phyloP scores from a whole-genome alignment of 2,329 filamentous ascomycete genomes.

The Rhinocladiella mackenziei region DNA sequence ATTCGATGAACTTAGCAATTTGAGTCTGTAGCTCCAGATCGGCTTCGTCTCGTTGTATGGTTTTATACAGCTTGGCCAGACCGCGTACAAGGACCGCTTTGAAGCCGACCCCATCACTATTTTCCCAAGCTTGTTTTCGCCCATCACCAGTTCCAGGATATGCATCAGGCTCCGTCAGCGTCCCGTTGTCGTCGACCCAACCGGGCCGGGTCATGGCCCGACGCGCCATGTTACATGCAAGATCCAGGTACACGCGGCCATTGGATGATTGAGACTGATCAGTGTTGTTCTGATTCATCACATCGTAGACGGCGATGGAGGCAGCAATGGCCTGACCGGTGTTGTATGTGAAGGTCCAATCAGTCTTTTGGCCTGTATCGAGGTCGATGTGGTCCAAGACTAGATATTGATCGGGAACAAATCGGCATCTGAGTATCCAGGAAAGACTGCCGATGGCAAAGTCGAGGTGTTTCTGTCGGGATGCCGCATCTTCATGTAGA shows the following conservation, averaged over 20 bases:
- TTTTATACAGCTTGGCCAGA: conserved; percentile 18
- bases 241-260: conserved; percentile 11
- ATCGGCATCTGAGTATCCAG: conserved; percentile 19
- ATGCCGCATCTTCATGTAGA: neutral
- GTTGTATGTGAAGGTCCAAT: conserved; percentile 26
- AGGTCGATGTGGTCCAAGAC: conserved; percentile 22
- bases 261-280: neutral
- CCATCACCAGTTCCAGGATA: conserved; percentile 14
- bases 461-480: conserved; percentile 2
- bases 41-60: conserved; percentile 5
- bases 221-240: conserved; percentile 18
- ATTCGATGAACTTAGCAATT: conserved; percentile 13
- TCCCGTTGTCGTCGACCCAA: conserved; percentile 22
- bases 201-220: conserved; percentile 14
- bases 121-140: conserved; percentile 10
- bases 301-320: conserved; percentile 16
- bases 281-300: conserved; percentile 2
- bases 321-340: conserved; percentile 24
- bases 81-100: conserved; percentile 21
- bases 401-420: conserved; percentile 7
- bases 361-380: conserved; percentile 7
- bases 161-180: conserved; percentile 17
- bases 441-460: conserved; percentile 11
- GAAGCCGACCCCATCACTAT: conserved; percentile 24
- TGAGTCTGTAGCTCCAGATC: conserved; percentile 8